Base-by-base conservation (phyloP, 768 basidiomycete species). In the Phylloporus rhodoxanthus region DNA sequence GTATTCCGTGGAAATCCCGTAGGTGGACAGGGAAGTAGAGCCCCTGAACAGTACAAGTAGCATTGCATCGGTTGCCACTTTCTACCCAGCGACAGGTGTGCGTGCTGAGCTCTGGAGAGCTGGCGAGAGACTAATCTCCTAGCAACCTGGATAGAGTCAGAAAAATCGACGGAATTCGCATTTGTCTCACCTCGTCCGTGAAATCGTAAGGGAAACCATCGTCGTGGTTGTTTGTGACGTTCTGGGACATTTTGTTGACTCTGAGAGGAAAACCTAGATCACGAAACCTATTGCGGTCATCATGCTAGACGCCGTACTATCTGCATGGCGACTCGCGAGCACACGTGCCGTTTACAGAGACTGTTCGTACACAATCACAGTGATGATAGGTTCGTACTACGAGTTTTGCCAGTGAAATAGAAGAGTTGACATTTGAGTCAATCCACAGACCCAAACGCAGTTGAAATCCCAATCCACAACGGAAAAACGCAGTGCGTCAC, bases 201-300 rank as follows among this genome's bases (percentile, higher is more conserved):
- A 65, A 65, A 40, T 64, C 47, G 15, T 62, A 62, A 33, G 64
- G 64, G 48, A 43, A 65, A 26, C 62, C 65, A 40, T 56, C 65
- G 17, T 53, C 33, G 29, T 50, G 40, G 51, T 5, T 9, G 28
- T 43, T 52, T n/a, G 53, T 17, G n/a, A 19, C 9, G 43, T 52
- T 55, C 46, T 50, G 60, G 37, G 62, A 26, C 62, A 66, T 66
- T 25, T 33, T 33, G 39, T 20, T 43, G 14, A 20, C 39, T 45
- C 45, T 37, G 23, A 41, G 25, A 48, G 37, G 38, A 33, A 25
- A n/a, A 19, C 14, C 15, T 6, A n/a, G 29, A 34, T 19, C 10
- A 28, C 29, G 30, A n/a, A 43, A 17, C 19, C 51, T 34, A 50
- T 46, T 11, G 28, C n/a, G n/a, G n/a, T n/a, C n/a, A n/a, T n/a